phyloP scores from a whole-genome alignment of 2,329 filamentous ascomycete species.

The Alternaria incomplexa region DNA sequence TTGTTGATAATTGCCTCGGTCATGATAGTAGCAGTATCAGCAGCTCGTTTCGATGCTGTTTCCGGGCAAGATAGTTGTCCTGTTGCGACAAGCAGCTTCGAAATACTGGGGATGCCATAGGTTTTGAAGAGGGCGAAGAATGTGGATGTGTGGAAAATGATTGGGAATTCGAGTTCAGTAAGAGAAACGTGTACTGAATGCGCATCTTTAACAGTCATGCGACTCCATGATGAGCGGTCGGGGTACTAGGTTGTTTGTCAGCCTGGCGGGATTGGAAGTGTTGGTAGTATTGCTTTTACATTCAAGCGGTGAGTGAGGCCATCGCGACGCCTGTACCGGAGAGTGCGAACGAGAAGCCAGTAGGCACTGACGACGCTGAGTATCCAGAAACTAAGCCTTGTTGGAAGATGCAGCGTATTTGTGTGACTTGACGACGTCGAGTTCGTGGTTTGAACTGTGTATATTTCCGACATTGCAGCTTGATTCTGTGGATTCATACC shows the following conservation, averaged over 20 bases:
- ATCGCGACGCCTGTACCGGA: neutral
- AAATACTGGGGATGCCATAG: conserved; percentile 48
- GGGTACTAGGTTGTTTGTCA: neutral
- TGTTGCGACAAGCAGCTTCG: conserved; percentile 43
- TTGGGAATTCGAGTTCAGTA: neutral
- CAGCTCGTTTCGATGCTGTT: conserved; percentile 35
- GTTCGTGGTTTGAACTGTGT: neutral
- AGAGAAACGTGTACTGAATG: neutral
- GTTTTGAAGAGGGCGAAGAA: conserved; percentile 27
- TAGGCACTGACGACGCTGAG: neutral
- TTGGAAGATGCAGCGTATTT: neutral
- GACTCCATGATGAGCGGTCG: neutral
- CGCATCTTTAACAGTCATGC: neutral
- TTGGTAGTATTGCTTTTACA: neutral
- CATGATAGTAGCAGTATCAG: conserved; percentile 43
- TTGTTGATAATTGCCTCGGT: conserved; percentile 35
- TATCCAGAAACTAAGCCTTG: neutral
- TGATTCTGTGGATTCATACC: neutral
- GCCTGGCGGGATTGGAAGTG: neutral
- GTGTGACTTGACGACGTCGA: neutral
- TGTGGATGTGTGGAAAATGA: neutral
- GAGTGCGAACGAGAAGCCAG: neutral
- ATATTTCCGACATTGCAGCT: neutral
- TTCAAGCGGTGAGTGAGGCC: neutral
- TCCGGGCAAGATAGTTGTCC: conserved; percentile 34